Conservation (phyloP, 306 rosid species). For the Astragalus glycyphyllos region DNA sequence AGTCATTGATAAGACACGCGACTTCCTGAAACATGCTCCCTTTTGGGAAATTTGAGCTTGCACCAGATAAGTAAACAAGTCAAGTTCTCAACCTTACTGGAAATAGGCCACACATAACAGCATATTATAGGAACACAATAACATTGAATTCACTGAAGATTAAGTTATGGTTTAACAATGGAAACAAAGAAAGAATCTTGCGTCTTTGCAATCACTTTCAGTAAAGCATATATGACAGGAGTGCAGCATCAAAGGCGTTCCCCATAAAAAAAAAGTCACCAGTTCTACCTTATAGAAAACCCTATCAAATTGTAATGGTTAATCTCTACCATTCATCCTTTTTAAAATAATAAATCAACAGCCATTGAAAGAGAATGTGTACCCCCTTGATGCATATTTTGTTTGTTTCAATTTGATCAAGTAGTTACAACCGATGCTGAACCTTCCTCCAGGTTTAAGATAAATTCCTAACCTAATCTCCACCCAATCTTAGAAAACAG, state of each 20-base stretch:
- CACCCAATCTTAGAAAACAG: not conserved
- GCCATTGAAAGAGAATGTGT: not conserved
- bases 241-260: not conserved
- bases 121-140: slow-evolving; percentile 13
- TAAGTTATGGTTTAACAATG: slow-evolving; percentile 28
- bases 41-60: slow-evolving; percentile 4
- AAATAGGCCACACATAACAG: slow-evolving; percentile 1
- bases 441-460: slow-evolving; percentile 5
- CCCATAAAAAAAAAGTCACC: not conserved
- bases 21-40: not conserved
- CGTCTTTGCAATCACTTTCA: slow-evolving; percentile 5
- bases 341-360: not conserved
- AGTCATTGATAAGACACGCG: not conserved
- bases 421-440: slow-evolving; percentile 5
- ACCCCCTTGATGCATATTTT: no score
- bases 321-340: not conserved
- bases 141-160: slow-evolving; percentile 8
- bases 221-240: not conserved
- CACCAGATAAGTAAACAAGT: not conserved
- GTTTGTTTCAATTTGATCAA: slow-evolving; percentile 13
- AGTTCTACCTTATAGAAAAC: not conserved
- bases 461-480: slow-evolving; percentile 20
- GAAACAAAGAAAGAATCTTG: slow-evolving; percentile 18
- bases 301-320: no score
- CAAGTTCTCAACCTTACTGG: slow-evolving; percentile 2